These are phyloP conservation scores for Talaromyces atroroseus DNA, from an alignment of 2,329 filamentous ascomycete genomes.

Conservation along the genomic window DNA sequence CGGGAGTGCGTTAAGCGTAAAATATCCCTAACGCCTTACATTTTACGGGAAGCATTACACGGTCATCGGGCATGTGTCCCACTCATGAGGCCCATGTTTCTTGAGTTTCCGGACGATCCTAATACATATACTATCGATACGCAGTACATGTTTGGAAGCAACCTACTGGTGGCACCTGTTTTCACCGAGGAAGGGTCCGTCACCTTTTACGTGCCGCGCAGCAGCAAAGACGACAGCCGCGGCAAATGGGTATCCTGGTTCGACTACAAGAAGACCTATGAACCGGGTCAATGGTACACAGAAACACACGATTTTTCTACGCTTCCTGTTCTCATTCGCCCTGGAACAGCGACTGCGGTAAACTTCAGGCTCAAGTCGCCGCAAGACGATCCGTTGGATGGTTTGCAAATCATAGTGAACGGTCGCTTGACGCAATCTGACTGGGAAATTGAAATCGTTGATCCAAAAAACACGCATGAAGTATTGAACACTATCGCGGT, in stretches of 20 bases:
- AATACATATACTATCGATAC: slow-evolving; percentile 63
- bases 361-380: slow-evolving; percentile 8
- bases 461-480: slow-evolving; percentile 24
- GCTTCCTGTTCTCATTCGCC: slow-evolving; percentile 54
- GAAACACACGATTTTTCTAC: slow-evolving; percentile 57
- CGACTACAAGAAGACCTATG: slow-evolving; percentile 41
- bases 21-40: slow-evolving; percentile 54
- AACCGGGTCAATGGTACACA: slow-evolving; percentile 50
- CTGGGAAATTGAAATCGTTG: slow-evolving; percentile 6
- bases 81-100: slow-evolving; percentile 59
- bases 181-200: slow-evolving; percentile 59
- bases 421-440: neutral
- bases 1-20: slow-evolving; percentile 50
- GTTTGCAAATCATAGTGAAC: slow-evolving; percentile 10
- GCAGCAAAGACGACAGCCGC: slow-evolving; percentile 46
- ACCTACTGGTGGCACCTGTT: slow-evolving; percentile 59
- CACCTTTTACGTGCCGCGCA: slow-evolving; percentile 57
- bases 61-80: slow-evolving; percentile 53
- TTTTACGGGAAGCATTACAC: slow-evolving; percentile 49
- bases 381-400: slow-evolving; percentile 8
- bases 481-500: slow-evolving; percentile 37
- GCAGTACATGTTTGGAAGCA: slow-evolving; percentile 67
- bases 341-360: slow-evolving; percentile 26
- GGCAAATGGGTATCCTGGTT: slow-evolving; percentile 45
- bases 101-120: slow-evolving; percentile 67